Conservation (phyloP, 306 rosid genomes). For the Albizia julibrissin region DNA sequence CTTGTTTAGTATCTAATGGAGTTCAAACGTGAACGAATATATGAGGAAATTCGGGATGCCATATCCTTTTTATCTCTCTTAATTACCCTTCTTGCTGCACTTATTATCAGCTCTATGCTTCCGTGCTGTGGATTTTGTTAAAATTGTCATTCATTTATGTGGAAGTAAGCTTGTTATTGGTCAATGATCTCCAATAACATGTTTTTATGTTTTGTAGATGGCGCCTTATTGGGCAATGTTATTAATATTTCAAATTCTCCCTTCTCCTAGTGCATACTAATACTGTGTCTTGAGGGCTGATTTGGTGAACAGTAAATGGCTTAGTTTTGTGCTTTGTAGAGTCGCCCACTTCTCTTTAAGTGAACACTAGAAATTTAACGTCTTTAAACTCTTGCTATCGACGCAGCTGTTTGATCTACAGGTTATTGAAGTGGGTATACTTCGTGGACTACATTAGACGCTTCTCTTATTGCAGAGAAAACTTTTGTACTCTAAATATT, state of each 20-base stretch:
- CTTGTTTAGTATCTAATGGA: background rate
- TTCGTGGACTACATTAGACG: background rate
- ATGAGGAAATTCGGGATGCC: background rate
- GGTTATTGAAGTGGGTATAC: background rate
- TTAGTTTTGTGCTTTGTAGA: background rate
- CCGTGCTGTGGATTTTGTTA: background rate
- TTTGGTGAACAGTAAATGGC: background rate
- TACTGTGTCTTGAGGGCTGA: background rate
- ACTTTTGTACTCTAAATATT: background rate
- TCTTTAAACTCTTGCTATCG: background rate
- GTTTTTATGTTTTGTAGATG: background rate
- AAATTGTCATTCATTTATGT: background rate
- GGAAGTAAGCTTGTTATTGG: background rate
- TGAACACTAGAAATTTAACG: background rate
- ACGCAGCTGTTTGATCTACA: background rate
- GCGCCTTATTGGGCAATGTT: conserved; percentile 2
- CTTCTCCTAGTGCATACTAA: background rate
- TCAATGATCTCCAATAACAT: background rate
- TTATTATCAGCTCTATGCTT: conserved; percentile 1
- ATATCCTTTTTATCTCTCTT: background rate
- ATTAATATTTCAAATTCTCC: background rate
- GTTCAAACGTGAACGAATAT: background rate
- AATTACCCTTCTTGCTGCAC: background rate
- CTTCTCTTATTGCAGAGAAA: background rate
- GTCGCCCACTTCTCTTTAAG: background rate